phyloP scores from a whole-genome alignment of 441 rosid genomes.

The Arabidopsis hybrid region DNA sequence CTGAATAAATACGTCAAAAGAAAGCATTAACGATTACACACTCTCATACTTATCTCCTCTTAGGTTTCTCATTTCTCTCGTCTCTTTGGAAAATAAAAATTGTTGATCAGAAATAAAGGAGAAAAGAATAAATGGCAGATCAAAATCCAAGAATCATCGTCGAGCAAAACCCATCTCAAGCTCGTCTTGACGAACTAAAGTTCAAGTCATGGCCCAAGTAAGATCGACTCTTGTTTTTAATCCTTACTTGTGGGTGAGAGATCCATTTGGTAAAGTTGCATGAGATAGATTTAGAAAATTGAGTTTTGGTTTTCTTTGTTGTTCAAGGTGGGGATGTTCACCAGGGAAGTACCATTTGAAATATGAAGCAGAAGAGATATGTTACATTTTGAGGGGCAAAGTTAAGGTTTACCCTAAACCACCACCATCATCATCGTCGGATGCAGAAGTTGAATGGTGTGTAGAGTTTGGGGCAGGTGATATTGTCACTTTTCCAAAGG shows the following conservation, averaged over 20 bases:
- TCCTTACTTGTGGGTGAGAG: not conserved
- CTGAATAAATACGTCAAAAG: conserved; percentile 39
- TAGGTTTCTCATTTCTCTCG: not conserved
- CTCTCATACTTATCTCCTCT: conserved; percentile 19
- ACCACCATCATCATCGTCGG: conserved; percentile 37
- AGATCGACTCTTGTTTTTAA: conserved; percentile 26
- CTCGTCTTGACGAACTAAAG: conserved; percentile 70
- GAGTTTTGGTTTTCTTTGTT: not conserved
- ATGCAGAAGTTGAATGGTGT: conserved; percentile 46
- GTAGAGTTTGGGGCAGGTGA: conserved; percentile 97
- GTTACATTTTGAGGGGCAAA: conserved; percentile 80
- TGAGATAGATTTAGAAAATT: not conserved
- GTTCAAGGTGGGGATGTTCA: conserved; percentile 85
- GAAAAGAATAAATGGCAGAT: conserved; percentile 48
- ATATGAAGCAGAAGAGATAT: conserved; percentile 93
- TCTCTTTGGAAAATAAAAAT: not conserved
- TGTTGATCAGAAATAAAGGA: not conserved
- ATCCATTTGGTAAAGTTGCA: conserved; percentile 14
- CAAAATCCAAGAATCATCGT: conserved; percentile 58
- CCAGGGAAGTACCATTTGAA: conserved; percentile 86
- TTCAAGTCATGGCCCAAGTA: conserved; percentile 98
- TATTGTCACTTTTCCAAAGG: conserved; percentile 83
- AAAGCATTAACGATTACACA: conserved; percentile 27
- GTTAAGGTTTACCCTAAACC: conserved; percentile 80
- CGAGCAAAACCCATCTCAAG: conserved; percentile 72